Evolutionary conservation across 2,329 filamentous ascomycete genomes (phyloP), one percentile per base, ranked within the genome.

Genomic region (Alternaria sp.): DNA sequence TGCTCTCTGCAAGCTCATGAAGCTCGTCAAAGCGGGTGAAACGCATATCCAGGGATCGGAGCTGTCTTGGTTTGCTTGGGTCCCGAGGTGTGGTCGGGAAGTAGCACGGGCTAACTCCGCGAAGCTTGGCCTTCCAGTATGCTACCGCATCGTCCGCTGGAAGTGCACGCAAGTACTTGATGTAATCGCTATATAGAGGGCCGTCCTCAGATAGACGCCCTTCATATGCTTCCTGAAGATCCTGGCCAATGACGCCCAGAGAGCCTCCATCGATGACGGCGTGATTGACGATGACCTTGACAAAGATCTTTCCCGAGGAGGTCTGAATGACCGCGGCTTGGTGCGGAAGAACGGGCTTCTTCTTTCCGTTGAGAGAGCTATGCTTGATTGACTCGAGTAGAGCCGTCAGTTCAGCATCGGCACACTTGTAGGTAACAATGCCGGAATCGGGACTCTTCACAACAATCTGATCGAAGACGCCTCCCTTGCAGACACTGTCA

Each of bases 211-310:
- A 54, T 14, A 77, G 53, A 4, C 64, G 62, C 8, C 68, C 71
- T 55, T 72, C 67, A 36, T 78, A 78, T 6, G 74, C 74, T 38
- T 70, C 60, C 45, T 72, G 66, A 6, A 78, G 68, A 41, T 78
- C 76, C 8, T 65, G 63, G 18, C 74, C 63, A 43, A 78, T 72
- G 8, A 78, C 64, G 12, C 65, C 69, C 18, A 73, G 64, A 6
- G 74, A 76, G 7, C 69, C 73, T 40, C 76, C 76, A 54, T 78
- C 76, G 34, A 78, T 71, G 7, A 78, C 70, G 25, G 70, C 69
- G 53, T 78, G 76, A 43, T 76, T 78, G 64, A 78, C 73, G 48
- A 76, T 74, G 57, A 78, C 65, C 66, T 77, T 78, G 43, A 76
- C 66, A 38, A 76, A 51, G 12, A 78, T 66, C 32, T 63, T 69